Base-by-base conservation (phyloP, 331 rosid genomes). In the Arachis monticola region DNA sequence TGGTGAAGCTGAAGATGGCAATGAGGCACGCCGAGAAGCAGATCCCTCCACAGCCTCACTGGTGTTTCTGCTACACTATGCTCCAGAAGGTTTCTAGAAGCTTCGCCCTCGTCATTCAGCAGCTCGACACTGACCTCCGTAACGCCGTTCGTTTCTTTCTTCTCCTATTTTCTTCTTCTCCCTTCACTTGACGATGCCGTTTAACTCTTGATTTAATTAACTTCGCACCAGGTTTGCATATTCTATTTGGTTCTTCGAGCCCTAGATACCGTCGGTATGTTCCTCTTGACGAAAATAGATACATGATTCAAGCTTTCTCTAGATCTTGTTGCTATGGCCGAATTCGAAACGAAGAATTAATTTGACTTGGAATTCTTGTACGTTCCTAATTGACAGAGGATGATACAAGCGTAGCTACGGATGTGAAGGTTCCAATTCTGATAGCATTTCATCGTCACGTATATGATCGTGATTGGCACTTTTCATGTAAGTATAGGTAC, bases 191-290 rank as follows among this genome's bases (percentile, higher is more conserved):
- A 48, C n/a, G 12, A 6, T 8, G 48, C 48, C 2, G 7, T 63
- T 2, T 65, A 2, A 3, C 4, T 51, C n/a, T 51, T 11, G 0
- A 10, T 53, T 13, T 11, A 44, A 1, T 35, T 35, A 35, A 35
- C 47, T 44, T 44, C 10, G 5, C 7, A 1, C 48, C 97, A 93
- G 98, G 91, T 94, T 51, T 92, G 91, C 74, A 86, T 95, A 62
- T 95, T 95, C 73, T 95, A 95, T 81, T 87, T 95, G 89, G 97
- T 95, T 80, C 96, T 95, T 69, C 97, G 99, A 74, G 99, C 99
- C 52, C 97, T 95, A 17, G 99, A 95, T 73, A 95, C 99, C 57
- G 93, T 95, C 84, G 97, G 97, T 57, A 57, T 57, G 61, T 6
- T 22, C 27, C 61, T 57, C 35, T 17, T 7, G 35, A 22, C 10